phyloP scores from a whole-genome alignment of 2,329 filamentous ascomycete genomes.

The Myriangium duriaei region DNA sequence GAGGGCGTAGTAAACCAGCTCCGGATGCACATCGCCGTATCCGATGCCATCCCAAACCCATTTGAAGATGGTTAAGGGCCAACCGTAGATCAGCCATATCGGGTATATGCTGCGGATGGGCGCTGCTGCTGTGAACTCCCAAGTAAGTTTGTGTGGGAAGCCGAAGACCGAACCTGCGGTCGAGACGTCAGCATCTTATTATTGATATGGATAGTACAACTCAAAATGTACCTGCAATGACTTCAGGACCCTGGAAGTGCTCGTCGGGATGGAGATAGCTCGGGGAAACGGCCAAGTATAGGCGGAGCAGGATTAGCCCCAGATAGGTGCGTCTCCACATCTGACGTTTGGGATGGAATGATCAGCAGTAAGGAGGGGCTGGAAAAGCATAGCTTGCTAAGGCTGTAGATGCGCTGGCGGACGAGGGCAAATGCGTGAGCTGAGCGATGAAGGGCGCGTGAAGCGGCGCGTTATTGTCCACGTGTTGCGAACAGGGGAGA shows the following conservation, averaged over 20 bases:
- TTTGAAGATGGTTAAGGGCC: conserved; percentile 83
- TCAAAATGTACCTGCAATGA: conserved; percentile 69
- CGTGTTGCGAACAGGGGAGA: no score
- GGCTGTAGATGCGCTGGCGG: no score
- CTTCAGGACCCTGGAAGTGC: conserved; percentile 96
- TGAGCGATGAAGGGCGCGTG: no score
- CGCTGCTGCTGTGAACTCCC: conserved; percentile 83
- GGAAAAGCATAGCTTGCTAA: no score
- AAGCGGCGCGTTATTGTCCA: no score
- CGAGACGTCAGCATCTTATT: no score
- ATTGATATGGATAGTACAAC: neutral
- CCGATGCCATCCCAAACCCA: conserved; percentile 87
- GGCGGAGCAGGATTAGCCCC: conserved; percentile 67
- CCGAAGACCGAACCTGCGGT: conserved; percentile 75
- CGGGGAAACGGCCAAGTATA: conserved; percentile 87
- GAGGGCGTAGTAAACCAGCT: conserved; percentile 78
- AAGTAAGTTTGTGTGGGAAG: conserved; percentile 80
- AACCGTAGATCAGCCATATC: conserved; percentile 86
- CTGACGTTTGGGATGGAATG: neutral
- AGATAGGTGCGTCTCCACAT: conserved; percentile 94
- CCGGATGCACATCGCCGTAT: conserved; percentile 66
- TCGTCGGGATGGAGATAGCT: conserved; percentile 98
- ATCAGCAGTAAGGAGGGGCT: no score
- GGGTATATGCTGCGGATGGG: conserved; percentile 95
- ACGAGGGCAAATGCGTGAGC: no score